Evolutionary conservation across 2,329 filamentous ascomycete genomes (phyloP).

Genomic region (Aspergillus latus): DNA sequence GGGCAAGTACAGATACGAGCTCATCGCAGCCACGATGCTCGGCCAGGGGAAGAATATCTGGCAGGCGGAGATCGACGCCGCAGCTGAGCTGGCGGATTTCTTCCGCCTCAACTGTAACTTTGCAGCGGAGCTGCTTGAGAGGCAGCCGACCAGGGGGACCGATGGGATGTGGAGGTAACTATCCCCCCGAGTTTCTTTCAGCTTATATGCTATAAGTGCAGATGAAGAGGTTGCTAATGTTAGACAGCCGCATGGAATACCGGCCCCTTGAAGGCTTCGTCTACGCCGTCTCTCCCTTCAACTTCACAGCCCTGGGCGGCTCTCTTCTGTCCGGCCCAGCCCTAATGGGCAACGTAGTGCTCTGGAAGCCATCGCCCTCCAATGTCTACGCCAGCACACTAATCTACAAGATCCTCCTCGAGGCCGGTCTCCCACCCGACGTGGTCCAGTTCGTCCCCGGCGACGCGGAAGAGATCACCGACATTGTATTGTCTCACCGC

Average conservation of each 20-base stretch:
- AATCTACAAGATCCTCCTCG: slow-evolving; percentile 81
- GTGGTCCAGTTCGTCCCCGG: slow-evolving; percentile 93
- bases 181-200: not conserved
- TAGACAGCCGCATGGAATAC: slow-evolving; percentile 65
- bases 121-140: not conserved
- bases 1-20: slow-evolving; percentile 89
- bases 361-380: slow-evolving; percentile 90
- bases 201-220: too few relatives aligned
- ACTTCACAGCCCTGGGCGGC: slow-evolving; percentile 91
- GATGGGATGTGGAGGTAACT: not conserved
- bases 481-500: slow-evolving; percentile 69
- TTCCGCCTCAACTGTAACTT: slow-evolving; percentile 66
- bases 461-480: slow-evolving; percentile 78
- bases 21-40: slow-evolving; percentile 93
- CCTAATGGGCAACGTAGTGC: slow-evolving; percentile 72
- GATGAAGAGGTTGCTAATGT: not conserved
- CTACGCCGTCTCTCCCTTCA: slow-evolving; percentile 90
- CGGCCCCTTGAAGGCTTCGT: slow-evolving; percentile 93
- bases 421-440: slow-evolving; percentile 81
- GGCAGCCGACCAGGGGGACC: not conserved
- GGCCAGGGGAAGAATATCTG: slow-evolving; percentile 97
- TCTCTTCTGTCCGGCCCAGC: slow-evolving; percentile 1
- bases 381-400: slow-evolving; percentile 86
- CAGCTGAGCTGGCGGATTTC: slow-evolving; percentile 88
- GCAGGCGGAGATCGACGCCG: slow-evolving; percentile 76